Evolutionary conservation across 352 stramenopile species (phyloP).

Genomic region (Phytopythium chamaehyphon): DNA sequence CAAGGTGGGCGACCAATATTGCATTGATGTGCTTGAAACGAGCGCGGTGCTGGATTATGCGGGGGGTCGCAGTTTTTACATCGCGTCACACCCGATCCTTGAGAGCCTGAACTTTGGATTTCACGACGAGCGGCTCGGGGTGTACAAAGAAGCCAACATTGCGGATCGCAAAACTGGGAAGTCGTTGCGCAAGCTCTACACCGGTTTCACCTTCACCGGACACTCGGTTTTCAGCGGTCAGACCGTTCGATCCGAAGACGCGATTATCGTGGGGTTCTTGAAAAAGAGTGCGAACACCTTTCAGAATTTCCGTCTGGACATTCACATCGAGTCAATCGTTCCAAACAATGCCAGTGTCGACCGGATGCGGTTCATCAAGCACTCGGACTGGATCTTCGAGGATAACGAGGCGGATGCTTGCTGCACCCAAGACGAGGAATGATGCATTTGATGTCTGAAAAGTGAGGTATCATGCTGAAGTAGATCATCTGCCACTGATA

Average conservation of each 20-base stretch:
- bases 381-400: slow-evolving; percentile 8
- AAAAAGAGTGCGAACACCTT: slow-evolving; percentile 8
- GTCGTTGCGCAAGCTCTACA: not conserved
- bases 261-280: slow-evolving; percentile 8
- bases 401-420: slow-evolving; percentile 4
- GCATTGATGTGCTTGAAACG: slow-evolving; percentile 5
- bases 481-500: no score
- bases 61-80: slow-evolving; percentile 1
- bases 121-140: not conserved
- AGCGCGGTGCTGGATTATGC: not conserved
- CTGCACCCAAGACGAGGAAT: not conserved
- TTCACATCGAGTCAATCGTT: slow-evolving; percentile 10
- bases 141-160: not conserved
- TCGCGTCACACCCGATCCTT: slow-evolving; percentile 4
- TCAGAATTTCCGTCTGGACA: slow-evolving; percentile 9
- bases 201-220: slow-evolving; percentile 3
- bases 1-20: slow-evolving; percentile 1
- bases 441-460: no score
- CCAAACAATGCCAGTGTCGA: slow-evolving; percentile 3
- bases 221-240: slow-evolving; percentile 5
- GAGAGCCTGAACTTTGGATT: slow-evolving; percentile 10
- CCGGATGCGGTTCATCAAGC: slow-evolving; percentile 4
- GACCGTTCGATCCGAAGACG: slow-evolving; percentile 5
- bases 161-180: slow-evolving; percentile 2
- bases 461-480: no score